These are phyloP conservation scores for Eremothecium coryli DNA, from an alignment of 1,139 yeast species.

Conservation along the genomic window DNA sequence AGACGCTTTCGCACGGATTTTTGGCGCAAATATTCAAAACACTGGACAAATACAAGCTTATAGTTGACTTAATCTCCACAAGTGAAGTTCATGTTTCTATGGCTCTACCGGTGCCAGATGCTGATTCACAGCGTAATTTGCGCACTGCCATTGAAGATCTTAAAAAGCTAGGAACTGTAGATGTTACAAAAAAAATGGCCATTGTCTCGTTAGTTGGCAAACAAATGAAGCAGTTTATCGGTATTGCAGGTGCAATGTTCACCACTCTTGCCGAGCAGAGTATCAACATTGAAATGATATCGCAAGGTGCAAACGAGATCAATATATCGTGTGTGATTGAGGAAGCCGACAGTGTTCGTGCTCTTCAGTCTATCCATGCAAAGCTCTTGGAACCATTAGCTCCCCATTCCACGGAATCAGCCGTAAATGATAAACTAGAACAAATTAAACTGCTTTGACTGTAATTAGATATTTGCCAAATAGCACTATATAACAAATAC, in stretches of 20 bases:
- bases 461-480: neutral
- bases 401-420: constrained; percentile 21
- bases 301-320: constrained; percentile 97
- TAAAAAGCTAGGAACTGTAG: constrained; percentile 76
- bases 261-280: constrained; percentile 85
- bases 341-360: constrained; percentile 72
- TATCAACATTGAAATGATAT: constrained; percentile 93
- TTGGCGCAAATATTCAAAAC: constrained; percentile 83
- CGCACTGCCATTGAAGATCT: constrained; percentile 69
- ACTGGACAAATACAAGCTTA: constrained; percentile 73
- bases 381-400: constrained; percentile 45
- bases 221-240: constrained; percentile 93
- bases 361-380: constrained; percentile 77
- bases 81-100: constrained; percentile 96
- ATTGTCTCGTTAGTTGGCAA: constrained; percentile 91
- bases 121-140: constrained; percentile 44
- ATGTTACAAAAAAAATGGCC: constrained; percentile 77
- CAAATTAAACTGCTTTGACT: constrained; percentile 21
- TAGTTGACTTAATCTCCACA: constrained; percentile 91
- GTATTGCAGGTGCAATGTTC: constrained; percentile 97
- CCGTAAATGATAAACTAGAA: constrained; percentile 29
- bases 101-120: constrained; percentile 83
- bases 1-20: constrained; percentile 89
- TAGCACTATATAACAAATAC: too few relatives aligned
- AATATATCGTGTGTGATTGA: constrained; percentile 92